phyloP scores from a whole-genome alignment of 2,329 filamentous ascomycete species.

The Penicillium olsonii region DNA sequence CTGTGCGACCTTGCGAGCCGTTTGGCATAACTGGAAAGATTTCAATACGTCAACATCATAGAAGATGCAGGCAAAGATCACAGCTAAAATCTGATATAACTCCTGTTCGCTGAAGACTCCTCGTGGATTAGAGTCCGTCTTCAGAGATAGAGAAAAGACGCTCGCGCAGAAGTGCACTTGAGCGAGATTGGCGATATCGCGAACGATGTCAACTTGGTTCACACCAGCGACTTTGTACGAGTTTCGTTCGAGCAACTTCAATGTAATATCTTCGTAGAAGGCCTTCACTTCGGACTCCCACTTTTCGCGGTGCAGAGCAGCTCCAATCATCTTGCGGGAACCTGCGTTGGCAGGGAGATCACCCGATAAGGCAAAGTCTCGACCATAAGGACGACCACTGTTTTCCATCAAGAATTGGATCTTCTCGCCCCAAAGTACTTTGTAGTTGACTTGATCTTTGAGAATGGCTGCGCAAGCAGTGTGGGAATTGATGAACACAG shows the following conservation, averaged over 20 bases:
- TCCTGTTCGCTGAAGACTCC: constrained; percentile 58
- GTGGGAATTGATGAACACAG: constrained; percentile 48
- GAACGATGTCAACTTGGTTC: constrained; percentile 51
- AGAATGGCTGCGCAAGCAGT: constrained; percentile 48
- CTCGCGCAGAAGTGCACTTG: constrained; percentile 58
- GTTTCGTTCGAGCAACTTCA: constrained; percentile 46
- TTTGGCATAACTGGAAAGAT: constrained; percentile 54
- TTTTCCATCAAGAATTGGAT: constrained; percentile 48
- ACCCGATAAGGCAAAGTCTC: constrained; percentile 52
- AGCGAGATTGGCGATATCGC: constrained; percentile 54
- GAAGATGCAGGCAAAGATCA: constrained; percentile 57
- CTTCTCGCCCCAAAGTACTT: constrained; percentile 50
- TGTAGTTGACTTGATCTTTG: constrained; percentile 45
- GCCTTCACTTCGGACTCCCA: constrained; percentile 49
- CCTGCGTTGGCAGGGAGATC: constrained; percentile 44
- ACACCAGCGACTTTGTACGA: constrained; percentile 49
- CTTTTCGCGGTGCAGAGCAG: constrained; percentile 47
- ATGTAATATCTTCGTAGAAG: constrained; percentile 52
- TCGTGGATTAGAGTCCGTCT: constrained; percentile 52
- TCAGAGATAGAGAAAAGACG: constrained; percentile 58
- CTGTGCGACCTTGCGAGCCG: constrained; percentile 50
- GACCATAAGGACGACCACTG: constrained; percentile 39
- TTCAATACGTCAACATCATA: constrained; percentile 56
- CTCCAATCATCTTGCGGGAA: constrained; percentile 47
- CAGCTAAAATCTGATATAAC: constrained; percentile 55